phyloP scores from a whole-genome alignment of 805 yeast genomes.

The Teunomyces funiuensis region DNA sequence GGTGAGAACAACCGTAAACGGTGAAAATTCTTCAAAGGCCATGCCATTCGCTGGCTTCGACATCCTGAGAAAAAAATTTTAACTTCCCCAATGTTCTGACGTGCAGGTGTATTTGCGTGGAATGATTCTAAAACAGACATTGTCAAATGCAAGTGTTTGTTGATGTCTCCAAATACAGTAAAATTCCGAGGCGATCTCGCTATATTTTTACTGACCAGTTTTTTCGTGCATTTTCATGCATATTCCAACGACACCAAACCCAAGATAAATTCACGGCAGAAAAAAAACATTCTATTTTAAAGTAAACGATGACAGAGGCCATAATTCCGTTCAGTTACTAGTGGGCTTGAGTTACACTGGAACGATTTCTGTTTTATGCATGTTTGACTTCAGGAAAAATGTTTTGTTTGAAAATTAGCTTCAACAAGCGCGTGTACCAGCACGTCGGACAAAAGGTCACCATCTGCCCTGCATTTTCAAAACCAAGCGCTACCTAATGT shows the following conservation, averaged over 20 bases:
- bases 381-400: neutral
- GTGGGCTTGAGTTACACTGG: constrained; percentile 1
- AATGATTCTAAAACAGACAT: constrained; percentile 2
- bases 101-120: constrained; percentile 2
- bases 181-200: neutral
- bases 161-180: constrained; percentile 1
- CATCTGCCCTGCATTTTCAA: too few relatives aligned
- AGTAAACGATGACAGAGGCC: neutral
- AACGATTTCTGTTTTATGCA: constrained; percentile 1
- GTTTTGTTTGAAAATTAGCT: too few relatives aligned
- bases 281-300: constrained; percentile 2
- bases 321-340: neutral
- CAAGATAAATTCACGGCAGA: neutral
- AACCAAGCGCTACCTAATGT: too few relatives aligned
- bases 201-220: neutral
- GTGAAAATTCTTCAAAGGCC: constrained; percentile 3
- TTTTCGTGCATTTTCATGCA: constrained; percentile 1
- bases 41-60: neutral
- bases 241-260: neutral
- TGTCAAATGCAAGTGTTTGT: constrained; percentile 2
- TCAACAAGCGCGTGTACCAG: constrained; percentile 1
- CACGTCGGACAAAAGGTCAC: too few relatives aligned
- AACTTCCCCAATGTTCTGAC: neutral
- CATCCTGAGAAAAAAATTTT: neutral
- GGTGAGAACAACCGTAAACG: constrained; percentile 1